Evolutionary conservation across 768 basidiomycete genomes (phyloP).

Genomic region (Kwoniella sp.): DNA sequence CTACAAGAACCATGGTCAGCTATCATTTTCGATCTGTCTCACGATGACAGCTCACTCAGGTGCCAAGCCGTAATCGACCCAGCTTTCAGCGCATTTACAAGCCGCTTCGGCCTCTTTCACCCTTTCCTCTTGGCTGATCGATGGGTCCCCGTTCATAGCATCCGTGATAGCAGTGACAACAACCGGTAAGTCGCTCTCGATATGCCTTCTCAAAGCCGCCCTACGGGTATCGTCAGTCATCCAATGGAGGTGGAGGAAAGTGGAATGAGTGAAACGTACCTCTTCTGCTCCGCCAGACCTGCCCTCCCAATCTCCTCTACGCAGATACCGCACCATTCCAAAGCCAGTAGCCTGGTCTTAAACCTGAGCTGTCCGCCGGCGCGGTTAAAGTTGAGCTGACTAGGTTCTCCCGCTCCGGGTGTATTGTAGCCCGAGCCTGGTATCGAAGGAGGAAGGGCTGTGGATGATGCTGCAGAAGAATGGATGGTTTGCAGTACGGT

Average conservation of each 20-base stretch:
- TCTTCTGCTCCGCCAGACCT: conserved; percentile 71
- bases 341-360: conserved; percentile 27
- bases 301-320: conserved; percentile 79
- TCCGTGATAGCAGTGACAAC: conserved; percentile 69
- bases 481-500: conserved; percentile 68
- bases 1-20: conserved; percentile 57
- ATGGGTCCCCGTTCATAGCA: conserved; percentile 58
- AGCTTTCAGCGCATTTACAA: conserved; percentile 77
- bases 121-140: conserved; percentile 16
- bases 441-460: conserved; percentile 51
- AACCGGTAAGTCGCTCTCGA: conserved; percentile 69
- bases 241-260: conserved; percentile 1
- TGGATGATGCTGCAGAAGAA: conserved; percentile 63
- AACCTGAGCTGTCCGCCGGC: conserved; percentile 7
- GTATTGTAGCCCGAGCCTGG: conserved; percentile 47
- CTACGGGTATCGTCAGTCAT: neutral
- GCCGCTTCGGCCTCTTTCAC: conserved; percentile 67
- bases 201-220: conserved; percentile 58
- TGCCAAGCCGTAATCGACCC: conserved; percentile 70
- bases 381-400: conserved; percentile 1
- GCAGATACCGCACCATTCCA: conserved; percentile 67
- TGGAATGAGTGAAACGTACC: conserved; percentile 58
- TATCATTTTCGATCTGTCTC: neutral
- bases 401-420: conserved; percentile 17
- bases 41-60: conserved; percentile 62